Percentiles rank a stretch among this genome's conserved stretches.
phyloP scores from a whole-genome alignment of 805 yeast genomes.

The Metschnikowia orientalis region DNA sequence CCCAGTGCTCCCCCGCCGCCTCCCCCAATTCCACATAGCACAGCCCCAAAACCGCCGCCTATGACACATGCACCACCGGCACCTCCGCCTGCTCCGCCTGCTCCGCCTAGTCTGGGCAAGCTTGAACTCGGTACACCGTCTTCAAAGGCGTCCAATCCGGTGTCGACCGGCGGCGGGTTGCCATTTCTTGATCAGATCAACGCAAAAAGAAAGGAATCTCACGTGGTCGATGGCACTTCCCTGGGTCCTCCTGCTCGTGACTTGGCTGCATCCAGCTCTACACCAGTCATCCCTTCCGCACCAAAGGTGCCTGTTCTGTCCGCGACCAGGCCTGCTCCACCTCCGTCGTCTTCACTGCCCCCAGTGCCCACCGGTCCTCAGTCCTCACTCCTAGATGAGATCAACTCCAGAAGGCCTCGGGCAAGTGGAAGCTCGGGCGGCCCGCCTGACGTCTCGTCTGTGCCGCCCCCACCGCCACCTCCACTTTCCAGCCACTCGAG shows the following conservation, averaged over 20 bases:
- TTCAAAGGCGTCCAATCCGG: slow-evolving; percentile 19
- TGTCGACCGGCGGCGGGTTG: slow-evolving; percentile 31
- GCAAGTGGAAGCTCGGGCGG: too few species aligned
- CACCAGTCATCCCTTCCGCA: slow-evolving; percentile 4
- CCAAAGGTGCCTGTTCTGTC: slow-evolving; percentile 40
- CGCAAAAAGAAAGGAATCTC: slow-evolving; percentile 43
- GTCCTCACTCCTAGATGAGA: slow-evolving; percentile 2
- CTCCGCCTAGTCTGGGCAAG: slow-evolving; percentile 17
- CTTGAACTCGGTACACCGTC: slow-evolving; percentile 1
- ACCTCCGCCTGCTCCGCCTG: slow-evolving; percentile 22
- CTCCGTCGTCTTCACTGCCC: slow-evolving; percentile 23
- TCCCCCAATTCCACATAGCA: slow-evolving; percentile 15
- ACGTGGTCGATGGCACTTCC: slow-evolving; percentile 37
- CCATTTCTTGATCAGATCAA: slow-evolving; percentile 51
- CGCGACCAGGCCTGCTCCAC: slow-evolving; percentile 36
- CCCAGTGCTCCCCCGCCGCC: slow-evolving; percentile 14
- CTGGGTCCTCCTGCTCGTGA: slow-evolving; percentile 8
- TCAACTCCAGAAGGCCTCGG: too few species aligned
- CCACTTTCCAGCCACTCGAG: slow-evolving; percentile 1
- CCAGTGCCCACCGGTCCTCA: slow-evolving; percentile 21
- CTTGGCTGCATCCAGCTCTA: slow-evolving; percentile 10
- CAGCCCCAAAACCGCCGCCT: slow-evolving; percentile 18
- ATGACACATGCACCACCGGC: slow-evolving; percentile 19
- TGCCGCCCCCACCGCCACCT: slow-evolving; percentile 5
- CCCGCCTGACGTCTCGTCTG: too few species aligned